Conservation (phyloP, 1,284 basidiomycete species). For the Austroboletus olivaceoglutinosus region DNA sequence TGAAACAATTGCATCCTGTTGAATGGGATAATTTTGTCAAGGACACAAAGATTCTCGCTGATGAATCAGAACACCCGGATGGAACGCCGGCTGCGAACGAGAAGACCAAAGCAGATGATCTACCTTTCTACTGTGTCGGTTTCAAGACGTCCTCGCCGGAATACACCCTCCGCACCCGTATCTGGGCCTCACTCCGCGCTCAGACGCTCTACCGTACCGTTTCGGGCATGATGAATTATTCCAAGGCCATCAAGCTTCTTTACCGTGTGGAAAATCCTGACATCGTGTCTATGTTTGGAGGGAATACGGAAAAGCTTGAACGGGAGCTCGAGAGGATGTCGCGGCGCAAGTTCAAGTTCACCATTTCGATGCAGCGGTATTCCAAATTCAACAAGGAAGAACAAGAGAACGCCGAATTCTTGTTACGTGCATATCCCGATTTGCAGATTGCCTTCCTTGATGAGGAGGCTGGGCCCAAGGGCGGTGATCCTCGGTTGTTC, state of each 20-base stretch:
- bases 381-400: slow-evolving; percentile 99
- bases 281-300: slow-evolving; percentile 94
- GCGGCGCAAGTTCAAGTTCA: slow-evolving; percentile 97
- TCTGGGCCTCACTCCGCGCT: slow-evolving; percentile 98
- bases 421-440: slow-evolving; percentile 97
- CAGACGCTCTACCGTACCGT: slow-evolving; percentile 99
- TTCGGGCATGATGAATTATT: slow-evolving; percentile 99
- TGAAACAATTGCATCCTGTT: slow-evolving; percentile 98
- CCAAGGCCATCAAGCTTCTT: slow-evolving; percentile 98
- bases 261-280: slow-evolving; percentile 99
- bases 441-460: slow-evolving; percentile 98
- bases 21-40: slow-evolving; percentile 99
- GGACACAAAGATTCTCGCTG: slow-evolving; percentile 98
- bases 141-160: slow-evolving; percentile 99
- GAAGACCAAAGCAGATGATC: slow-evolving; percentile 87
- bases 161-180: slow-evolving; percentile 97
- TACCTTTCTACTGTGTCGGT: slow-evolving; percentile 99
- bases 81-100: slow-evolving; percentile 63
- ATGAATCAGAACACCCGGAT: slow-evolving; percentile 74
- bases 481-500: slow-evolving; percentile 88
- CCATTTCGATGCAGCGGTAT: slow-evolving; percentile 99
- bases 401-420: slow-evolving; percentile 97
- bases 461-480: slow-evolving; percentile 88
- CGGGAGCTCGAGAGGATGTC: slow-evolving; percentile 97
- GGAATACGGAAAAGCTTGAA: slow-evolving; percentile 96